Percentiles rank a stretch among this genome's conserved stretches.
Evolutionary conservation across 768 basidiomycete genomes (phyloP).

Genomic region (Aureoboletus auriporus): DNA sequence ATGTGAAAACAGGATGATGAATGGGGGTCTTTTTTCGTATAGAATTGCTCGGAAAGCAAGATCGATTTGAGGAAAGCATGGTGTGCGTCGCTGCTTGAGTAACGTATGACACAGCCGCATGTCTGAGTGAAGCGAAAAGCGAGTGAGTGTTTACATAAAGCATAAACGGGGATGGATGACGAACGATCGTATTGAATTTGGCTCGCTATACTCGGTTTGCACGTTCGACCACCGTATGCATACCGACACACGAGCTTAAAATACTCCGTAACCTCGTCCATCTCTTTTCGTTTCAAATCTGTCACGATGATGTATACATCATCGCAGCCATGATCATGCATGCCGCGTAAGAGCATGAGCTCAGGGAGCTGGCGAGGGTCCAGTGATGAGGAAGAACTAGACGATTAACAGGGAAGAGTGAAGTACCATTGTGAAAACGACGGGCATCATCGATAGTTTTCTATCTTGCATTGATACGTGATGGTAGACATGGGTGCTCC

Average conservation of each 20-base stretch:
- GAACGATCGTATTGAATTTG: conserved; percentile 70
- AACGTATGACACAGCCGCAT: conserved; percentile 68
- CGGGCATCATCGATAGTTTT: conserved; percentile 72
- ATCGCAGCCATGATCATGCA: conserved; percentile 78
- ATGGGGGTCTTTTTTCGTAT: conserved; percentile 71
- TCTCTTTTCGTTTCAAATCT: conserved; percentile 73
- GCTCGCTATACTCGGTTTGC: conserved; percentile 62
- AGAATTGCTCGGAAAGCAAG: conserved; percentile 72
- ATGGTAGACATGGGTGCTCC: conserved; percentile 79
- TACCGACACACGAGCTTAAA: conserved; percentile 70
- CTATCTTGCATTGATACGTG: conserved; percentile 72
- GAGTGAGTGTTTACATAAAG: conserved; percentile 5
- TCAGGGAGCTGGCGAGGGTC: conserved; percentile 56
- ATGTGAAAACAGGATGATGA: conserved; percentile 74
- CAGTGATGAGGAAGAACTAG: neutral
- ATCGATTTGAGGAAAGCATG: conserved; percentile 81
- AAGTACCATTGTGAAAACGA: conserved; percentile 75
- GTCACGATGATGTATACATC: conserved; percentile 78
- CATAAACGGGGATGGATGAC: conserved; percentile 23
- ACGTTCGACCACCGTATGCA: conserved; percentile 55
- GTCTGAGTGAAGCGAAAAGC: conserved; percentile 31
- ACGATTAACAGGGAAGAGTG: neutral
- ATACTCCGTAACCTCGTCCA: conserved; percentile 78
- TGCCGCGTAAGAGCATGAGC: conserved; percentile 73
- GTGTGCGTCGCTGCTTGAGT: conserved; percentile 64